Evolutionary conservation across 139 green algal species (phyloP).

Genomic region (Nannochloris sp.): DNA sequence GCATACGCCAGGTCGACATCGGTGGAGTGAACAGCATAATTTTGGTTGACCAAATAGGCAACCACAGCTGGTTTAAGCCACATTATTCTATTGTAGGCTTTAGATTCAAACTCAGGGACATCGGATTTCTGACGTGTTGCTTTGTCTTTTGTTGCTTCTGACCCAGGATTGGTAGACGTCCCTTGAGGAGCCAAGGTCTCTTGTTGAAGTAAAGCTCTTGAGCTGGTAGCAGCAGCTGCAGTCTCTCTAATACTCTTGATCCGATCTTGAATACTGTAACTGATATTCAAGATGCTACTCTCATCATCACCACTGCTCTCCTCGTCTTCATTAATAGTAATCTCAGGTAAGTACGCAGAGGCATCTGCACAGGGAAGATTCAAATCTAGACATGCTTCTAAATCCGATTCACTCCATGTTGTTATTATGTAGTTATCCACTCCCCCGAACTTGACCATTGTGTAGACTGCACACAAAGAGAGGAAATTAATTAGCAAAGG

Average conservation of each 20-base stretch:
- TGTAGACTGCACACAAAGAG: slow-evolving; percentile 13
- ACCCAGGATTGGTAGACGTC: too few species aligned
- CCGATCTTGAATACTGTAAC: too few species aligned
- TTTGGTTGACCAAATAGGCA: background rate
- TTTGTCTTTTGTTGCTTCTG: too few species aligned
- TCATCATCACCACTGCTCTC: too few species aligned
- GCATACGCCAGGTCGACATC: background rate
- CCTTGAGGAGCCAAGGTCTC: too few species aligned
- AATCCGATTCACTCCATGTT: background rate
- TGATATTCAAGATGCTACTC: too few species aligned
- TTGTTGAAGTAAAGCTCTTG: too few species aligned
- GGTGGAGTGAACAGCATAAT: background rate
- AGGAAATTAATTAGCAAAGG: background rate
- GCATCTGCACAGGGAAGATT: slow-evolving; percentile 15
- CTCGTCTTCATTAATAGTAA: too few species aligned
- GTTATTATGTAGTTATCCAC: slow-evolving; percentile 4
- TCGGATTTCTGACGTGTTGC: too few species aligned
- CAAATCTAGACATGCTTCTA: slow-evolving; percentile 3
- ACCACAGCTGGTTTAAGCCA: background rate
- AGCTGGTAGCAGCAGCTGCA: too few species aligned
- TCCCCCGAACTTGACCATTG: background rate
- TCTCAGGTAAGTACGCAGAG: too few species aligned
- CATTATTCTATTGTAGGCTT: background rate
- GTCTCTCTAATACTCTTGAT: too few species aligned
- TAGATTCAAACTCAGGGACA: background rate